phyloP scores from a whole-genome alignment of 2,329 filamentous ascomycete genomes.

The Apiospora pterosperma region DNA sequence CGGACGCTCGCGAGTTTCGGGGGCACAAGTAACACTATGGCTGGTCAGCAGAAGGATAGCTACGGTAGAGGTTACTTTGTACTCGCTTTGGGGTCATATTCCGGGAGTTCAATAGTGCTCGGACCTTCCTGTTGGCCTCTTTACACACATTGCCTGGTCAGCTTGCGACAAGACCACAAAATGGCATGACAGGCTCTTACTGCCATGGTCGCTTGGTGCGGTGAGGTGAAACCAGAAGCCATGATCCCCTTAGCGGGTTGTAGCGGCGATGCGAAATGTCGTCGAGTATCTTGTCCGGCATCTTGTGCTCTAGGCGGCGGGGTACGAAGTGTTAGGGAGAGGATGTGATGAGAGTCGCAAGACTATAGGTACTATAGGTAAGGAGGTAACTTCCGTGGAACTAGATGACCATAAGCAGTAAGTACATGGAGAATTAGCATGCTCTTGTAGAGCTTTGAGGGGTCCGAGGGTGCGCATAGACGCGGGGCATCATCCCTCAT shows the following conservation, averaged over 20 bases:
- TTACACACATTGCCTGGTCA: neutral
- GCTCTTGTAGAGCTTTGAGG: too few relatives aligned
- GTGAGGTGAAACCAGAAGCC: conserved; percentile 94
- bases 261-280: conserved; percentile 96
- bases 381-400: neutral
- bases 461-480: neutral
- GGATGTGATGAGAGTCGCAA: neutral
- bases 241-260: conserved; percentile 85
- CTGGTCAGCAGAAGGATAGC: neutral
- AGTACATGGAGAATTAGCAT: too few relatives aligned
- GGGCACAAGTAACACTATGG: conserved; percentile 91
- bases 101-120: conserved; percentile 65
- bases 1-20: conserved; percentile 82
- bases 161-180: neutral
- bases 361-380: neutral
- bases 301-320: conserved; percentile 39
- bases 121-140: conserved; percentile 77
- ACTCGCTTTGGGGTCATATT: conserved; percentile 71
- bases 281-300: conserved; percentile 77
- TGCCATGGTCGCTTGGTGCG: conserved; percentile 97
- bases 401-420: neutral
- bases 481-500: neutral
- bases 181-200: conserved; percentile 50
- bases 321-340: neutral
- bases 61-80: neutral